phyloP scores from a whole-genome alignment of 768 basidiomycete species.

The Serpula lacrymans region DNA sequence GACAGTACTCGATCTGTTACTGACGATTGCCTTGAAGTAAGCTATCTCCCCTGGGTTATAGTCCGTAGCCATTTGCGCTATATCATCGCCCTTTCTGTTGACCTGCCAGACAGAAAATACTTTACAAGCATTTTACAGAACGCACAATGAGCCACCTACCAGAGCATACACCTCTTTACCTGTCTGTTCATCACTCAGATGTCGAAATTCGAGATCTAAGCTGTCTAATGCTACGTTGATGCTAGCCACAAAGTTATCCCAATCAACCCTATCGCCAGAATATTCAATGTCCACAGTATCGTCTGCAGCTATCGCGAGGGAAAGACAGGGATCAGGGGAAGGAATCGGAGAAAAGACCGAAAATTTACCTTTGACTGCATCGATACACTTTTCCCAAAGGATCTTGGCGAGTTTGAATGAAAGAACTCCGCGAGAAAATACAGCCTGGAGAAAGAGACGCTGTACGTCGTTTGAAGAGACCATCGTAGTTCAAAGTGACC shows the following conservation, averaged over 20 bases:
- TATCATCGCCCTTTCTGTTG: slow-evolving; percentile 75
- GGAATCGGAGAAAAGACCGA: background rate
- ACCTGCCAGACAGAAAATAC: slow-evolving; percentile 47
- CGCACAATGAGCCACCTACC: slow-evolving; percentile 40
- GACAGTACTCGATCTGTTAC: slow-evolving; percentile 18
- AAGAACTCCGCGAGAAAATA: slow-evolving; percentile 67
- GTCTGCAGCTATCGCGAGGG: slow-evolving; percentile 44
- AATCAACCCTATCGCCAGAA: slow-evolving; percentile 40
- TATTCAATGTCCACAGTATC: slow-evolving; percentile 45
- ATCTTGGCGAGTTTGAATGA: slow-evolving; percentile 61
- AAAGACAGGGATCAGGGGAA: slow-evolving; percentile 1
- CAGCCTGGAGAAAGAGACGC: slow-evolving; percentile 74
- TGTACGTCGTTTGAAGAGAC: slow-evolving; percentile 61
- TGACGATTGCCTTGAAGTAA: slow-evolving; percentile 80
- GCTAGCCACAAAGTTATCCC: slow-evolving; percentile 55
- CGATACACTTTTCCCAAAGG: slow-evolving; percentile 66
- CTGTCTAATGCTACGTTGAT: slow-evolving; percentile 65
- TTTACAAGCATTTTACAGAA: background rate
- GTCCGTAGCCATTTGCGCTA: slow-evolving; percentile 83
- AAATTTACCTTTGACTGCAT: slow-evolving; percentile 60
- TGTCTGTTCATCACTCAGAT: slow-evolving; percentile 57
- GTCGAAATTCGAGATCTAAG: slow-evolving; percentile 71
- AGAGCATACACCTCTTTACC: slow-evolving; percentile 66
- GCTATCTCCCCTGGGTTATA: slow-evolving; percentile 76
- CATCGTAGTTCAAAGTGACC: slow-evolving; percentile 32